These are phyloP conservation scores for Cyclospora cayetanensis DNA, from an alignment of 169 alveolate genomes.

Conservation along the genomic window DNA sequence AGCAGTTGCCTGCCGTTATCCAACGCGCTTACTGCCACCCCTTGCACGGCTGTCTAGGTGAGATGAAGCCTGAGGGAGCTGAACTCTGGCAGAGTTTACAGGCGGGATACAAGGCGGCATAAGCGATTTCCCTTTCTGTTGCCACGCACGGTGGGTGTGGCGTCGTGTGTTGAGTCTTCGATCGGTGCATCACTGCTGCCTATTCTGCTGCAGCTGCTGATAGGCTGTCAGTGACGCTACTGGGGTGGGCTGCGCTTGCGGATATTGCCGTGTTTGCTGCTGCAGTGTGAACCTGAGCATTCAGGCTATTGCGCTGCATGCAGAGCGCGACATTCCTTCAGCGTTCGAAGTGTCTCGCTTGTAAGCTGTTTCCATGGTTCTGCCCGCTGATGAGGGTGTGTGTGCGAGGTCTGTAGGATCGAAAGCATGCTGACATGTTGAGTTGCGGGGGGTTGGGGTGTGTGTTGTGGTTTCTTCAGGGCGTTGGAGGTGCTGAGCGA, in stretches of 20 bases:
- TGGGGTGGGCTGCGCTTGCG: too few relatives aligned
- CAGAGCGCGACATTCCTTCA: background rate
- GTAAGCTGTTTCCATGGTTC: background rate
- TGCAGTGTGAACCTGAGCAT: constrained; percentile 2
- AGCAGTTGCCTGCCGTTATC: constrained; percentile 6
- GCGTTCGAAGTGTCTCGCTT: background rate
- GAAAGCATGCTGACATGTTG: background rate
- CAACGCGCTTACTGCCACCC: constrained; percentile 5
- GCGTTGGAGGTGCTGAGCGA: constrained; percentile 16
- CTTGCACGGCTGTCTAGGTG: background rate
- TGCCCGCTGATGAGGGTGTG: background rate
- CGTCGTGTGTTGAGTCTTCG: background rate
- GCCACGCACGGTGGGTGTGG: background rate
- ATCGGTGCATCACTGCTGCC: background rate
- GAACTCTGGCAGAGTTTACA: background rate
- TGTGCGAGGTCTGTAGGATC: background rate
- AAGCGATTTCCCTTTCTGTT: background rate
- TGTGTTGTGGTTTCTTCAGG: constrained; percentile 5
- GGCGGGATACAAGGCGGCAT: too few relatives aligned
- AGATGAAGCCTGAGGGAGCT: background rate
- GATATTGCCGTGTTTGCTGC: background rate
- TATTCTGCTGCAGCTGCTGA: background rate
- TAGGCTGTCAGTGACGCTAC: too few relatives aligned
- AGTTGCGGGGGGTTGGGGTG: background rate
- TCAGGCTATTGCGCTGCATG: constrained; percentile 16